phyloP scores from a whole-genome alignment of 108 stramenopile genomes.

The Epithemia pelagica region DNA sequence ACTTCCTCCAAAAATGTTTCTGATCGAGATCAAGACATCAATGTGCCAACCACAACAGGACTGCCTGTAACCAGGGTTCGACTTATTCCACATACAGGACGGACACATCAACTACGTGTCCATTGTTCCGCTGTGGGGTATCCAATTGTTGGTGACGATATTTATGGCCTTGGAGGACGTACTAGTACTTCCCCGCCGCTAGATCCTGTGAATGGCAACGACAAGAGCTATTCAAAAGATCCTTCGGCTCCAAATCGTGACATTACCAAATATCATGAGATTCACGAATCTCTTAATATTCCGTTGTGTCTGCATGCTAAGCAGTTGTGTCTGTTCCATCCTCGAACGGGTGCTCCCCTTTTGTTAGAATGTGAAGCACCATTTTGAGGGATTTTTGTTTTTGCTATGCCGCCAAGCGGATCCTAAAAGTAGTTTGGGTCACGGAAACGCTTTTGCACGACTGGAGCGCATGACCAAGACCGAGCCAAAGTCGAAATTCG shows the following conservation, averaged over 20 bases:
- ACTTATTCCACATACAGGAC: constrained; percentile 51
- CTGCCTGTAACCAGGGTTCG: constrained; percentile 48
- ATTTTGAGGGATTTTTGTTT: constrained; percentile 33
- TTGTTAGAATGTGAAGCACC: constrained; percentile 52
- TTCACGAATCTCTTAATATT: not conserved
- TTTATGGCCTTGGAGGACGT: constrained; percentile 52
- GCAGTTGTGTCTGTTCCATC: constrained; percentile 52
- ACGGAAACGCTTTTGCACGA: no score
- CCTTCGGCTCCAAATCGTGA: not conserved
- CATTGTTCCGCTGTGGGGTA: constrained; percentile 72
- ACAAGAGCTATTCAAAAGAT: no score
- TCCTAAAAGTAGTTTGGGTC: not conserved
- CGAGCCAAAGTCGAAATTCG: no score
- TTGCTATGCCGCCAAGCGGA: not conserved
- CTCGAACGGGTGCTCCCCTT: constrained; percentile 47
- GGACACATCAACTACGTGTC: constrained; percentile 79
- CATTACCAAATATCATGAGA: not conserved
- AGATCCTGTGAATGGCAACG: no score
- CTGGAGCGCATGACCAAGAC: no score
- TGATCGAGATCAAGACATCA: not conserved
- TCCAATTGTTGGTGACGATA: constrained; percentile 79
- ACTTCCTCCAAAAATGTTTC: not conserved
- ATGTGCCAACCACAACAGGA: constrained; percentile 1
- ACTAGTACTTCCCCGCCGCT: not conserved
- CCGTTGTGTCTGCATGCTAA: constrained; percentile 64